phyloP scores from a whole-genome alignment of 441 rosid genomes.

The Melastoma candidum region DNA sequence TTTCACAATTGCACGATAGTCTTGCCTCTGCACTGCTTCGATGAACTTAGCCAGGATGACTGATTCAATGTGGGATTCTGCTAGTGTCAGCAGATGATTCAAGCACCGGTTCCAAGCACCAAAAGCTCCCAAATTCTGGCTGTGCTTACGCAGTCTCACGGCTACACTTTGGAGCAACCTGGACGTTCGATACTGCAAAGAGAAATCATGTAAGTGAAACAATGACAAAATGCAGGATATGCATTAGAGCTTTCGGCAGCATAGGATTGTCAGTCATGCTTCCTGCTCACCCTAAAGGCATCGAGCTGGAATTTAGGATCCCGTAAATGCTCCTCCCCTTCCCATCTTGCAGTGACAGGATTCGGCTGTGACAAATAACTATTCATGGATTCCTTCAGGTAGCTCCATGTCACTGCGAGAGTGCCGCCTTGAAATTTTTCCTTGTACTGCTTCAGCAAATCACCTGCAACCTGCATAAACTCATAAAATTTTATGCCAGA shows the following conservation, averaged over 20 bases:
- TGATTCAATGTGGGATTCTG: constrained; percentile 94
- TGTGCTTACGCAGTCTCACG: constrained; percentile 68
- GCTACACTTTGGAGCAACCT: constrained; percentile 84
- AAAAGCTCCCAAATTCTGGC: constrained; percentile 66
- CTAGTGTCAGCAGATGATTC: constrained; percentile 93
- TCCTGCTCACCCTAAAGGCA: constrained; percentile 76
- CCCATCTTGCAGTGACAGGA: constrained; percentile 94
- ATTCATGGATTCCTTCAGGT: constrained; percentile 90
- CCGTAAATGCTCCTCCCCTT: constrained; percentile 79
- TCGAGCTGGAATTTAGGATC: constrained; percentile 92
- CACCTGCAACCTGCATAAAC: constrained; percentile 70
- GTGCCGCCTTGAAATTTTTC: constrained; percentile 95
- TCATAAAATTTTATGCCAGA: constrained; percentile 3
- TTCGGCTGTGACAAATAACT: constrained; percentile 87
- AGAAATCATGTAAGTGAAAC: neutral
- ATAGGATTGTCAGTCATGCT: neutral
- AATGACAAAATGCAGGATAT: constrained; percentile 4
- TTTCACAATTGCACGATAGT: neutral
- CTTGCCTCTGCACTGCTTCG: constrained; percentile 82
- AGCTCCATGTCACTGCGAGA: constrained; percentile 86
- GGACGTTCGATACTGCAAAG: constrained; percentile 83
- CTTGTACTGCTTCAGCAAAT: constrained; percentile 79
- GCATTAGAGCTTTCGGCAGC: constrained; percentile 4
- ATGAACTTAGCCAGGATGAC: constrained; percentile 87
- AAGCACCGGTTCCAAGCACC: constrained; percentile 99